Conservation (phyloP, 306 rosid genomes). For the Ormosia semicastrata region DNA sequence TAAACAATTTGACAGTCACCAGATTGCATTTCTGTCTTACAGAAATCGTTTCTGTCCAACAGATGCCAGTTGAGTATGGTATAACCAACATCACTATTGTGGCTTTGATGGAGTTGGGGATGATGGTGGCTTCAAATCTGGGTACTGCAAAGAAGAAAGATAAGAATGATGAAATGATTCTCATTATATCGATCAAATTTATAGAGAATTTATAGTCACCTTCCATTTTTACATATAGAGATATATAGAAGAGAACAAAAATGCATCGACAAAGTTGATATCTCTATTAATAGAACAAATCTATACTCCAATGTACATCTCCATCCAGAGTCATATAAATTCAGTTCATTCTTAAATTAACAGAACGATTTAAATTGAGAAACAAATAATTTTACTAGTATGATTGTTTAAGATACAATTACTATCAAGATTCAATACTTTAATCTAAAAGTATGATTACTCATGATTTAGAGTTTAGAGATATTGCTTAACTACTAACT, state of each 20-base stretch:
- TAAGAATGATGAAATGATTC: neutral
- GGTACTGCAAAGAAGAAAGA: constrained; percentile 52
- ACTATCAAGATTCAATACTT: neutral
- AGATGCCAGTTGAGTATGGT: constrained; percentile 14
- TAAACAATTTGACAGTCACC: neutral
- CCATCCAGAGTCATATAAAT: neutral
- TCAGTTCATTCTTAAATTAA: neutral
- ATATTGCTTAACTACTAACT: neutral
- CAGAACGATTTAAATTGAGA: neutral
- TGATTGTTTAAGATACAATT: neutral
- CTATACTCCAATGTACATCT: neutral
- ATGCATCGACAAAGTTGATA: neutral
- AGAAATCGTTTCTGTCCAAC: neutral
- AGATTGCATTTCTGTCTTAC: constrained; percentile 2
- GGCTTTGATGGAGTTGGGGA: constrained; percentile 80
- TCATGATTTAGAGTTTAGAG: neutral
- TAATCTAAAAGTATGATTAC: neutral
- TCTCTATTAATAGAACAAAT: neutral
- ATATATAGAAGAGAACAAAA: neutral
- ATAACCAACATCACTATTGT: constrained; percentile 23
- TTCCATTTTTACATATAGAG: neutral
- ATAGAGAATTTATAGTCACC: neutral
- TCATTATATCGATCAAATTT: neutral
- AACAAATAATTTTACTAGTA: neutral
- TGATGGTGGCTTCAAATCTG: constrained; percentile 82